These are phyloP conservation scores for Ophiocordyceps robertsii DNA, from an alignment of 2,329 filamentous ascomycete species.

Conservation along the genomic window DNA sequence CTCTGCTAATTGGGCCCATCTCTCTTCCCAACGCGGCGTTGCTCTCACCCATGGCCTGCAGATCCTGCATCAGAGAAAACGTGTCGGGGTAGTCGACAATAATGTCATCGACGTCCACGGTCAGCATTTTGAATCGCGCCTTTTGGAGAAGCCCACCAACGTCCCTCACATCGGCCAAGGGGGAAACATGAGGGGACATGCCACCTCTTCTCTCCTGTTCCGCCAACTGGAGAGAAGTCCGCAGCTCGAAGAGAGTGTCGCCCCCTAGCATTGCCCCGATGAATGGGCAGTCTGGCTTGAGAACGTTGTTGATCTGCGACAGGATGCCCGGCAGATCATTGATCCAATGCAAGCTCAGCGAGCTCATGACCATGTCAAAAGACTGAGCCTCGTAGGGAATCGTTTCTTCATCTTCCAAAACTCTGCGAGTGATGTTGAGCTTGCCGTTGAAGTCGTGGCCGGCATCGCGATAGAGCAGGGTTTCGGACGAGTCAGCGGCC, in stretches of 20 bases:
- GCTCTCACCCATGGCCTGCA: conserved; percentile 92
- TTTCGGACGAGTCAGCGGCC: conserved; percentile 68
- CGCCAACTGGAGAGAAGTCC: conserved; percentile 83
- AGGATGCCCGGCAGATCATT: conserved; percentile 86
- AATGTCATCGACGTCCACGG: conserved; percentile 94
- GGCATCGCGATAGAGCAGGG: conserved; percentile 69
- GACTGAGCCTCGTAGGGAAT: conserved; percentile 62
- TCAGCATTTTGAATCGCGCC: conserved; percentile 89
- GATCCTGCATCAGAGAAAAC: conserved; percentile 82
- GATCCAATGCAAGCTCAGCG: conserved; percentile 88
- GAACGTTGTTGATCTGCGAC: conserved; percentile 67
- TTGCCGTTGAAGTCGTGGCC: conserved; percentile 60
- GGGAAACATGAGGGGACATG: conserved; percentile 80
- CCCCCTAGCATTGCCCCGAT: conserved; percentile 94
- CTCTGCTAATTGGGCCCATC: conserved; percentile 61
- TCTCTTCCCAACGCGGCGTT: conserved; percentile 83
- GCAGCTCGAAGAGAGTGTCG: conserved; percentile 84
- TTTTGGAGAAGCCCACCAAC: conserved; percentile 76
- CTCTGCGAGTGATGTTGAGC: conserved; percentile 58
- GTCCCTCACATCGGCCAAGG: conserved; percentile 82
- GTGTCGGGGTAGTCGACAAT: conserved; percentile 86
- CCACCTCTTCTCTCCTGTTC: conserved; percentile 86
- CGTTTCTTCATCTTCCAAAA: conserved; percentile 61
- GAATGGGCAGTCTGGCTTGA: conserved; percentile 86
- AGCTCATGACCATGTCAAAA: conserved; percentile 86